These are phyloP conservation scores for Paramecium sonneborni DNA, from an alignment of 73 alveolate species.

Conservation along the genomic window DNA sequence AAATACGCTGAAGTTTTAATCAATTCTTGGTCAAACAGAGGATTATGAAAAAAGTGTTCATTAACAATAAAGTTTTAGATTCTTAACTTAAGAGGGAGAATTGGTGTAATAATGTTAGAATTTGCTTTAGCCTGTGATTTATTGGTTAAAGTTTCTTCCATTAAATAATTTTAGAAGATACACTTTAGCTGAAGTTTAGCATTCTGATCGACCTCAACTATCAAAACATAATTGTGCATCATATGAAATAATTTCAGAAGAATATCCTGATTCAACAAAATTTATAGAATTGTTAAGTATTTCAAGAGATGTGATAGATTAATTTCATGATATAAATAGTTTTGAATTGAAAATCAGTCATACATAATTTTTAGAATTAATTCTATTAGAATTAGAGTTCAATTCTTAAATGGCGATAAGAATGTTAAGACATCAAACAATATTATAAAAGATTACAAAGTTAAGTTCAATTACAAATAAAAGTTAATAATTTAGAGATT, in stretches of 20 bases:
- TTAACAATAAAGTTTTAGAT: background rate
- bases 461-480: background rate
- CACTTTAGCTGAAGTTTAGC: background rate
- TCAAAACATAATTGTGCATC: constrained; percentile 13
- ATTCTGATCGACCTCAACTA: background rate
- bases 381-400: constrained; percentile 3
- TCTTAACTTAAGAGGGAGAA: constrained; percentile 10
- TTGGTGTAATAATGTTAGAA: background rate
- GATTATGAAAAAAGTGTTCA: background rate
- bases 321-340: background rate
- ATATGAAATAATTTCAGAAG: background rate
- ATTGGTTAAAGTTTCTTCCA: background rate
- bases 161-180: constrained; percentile 7
- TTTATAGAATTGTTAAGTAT: background rate
- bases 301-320: background rate
- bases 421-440: background rate
- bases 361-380: constrained; percentile 5
- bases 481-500: background rate
- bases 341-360: constrained; percentile 40
- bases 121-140: background rate
- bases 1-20: background rate
- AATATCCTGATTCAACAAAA: background rate
- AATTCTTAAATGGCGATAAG: background rate
- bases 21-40: background rate
- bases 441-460: background rate